Conservation (phyloP, 169 alveolate species). For the Ichthyophthirius multifiliis region DNA sequence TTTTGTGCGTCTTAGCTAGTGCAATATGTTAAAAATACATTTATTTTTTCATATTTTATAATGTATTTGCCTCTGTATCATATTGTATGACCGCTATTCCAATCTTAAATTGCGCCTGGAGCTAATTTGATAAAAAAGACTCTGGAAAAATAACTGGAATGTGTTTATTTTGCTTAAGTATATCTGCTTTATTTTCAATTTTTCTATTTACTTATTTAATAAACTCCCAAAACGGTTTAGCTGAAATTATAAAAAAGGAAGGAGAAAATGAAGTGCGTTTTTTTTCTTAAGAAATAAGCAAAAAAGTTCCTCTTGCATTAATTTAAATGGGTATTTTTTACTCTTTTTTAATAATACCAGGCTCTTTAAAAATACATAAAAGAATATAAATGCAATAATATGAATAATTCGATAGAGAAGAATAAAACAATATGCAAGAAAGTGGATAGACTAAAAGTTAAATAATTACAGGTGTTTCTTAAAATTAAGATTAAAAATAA, state of each 20-base stretch:
- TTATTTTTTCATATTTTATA: background rate
- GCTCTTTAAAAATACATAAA: background rate
- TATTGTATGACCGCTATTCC: slow-evolving; percentile 1
- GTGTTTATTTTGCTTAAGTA: background rate
- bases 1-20: background rate
- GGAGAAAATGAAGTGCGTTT: background rate
- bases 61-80: background rate
- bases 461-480: background rate
- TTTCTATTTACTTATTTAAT: background rate
- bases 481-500: background rate
- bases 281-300: background rate
- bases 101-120: background rate
- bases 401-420: too few relatives aligned
- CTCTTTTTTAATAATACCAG: background rate
- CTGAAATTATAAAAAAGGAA: background rate
- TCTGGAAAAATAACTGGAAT: background rate
- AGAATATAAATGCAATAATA: background rate
- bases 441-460: background rate
- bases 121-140: background rate
- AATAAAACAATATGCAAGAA: too few relatives aligned
- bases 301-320: background rate
- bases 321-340: background rate
- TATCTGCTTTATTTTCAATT: background rate
- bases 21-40: background rate
- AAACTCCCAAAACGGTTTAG: background rate